Percentiles rank a stretch among this genome's conserved stretches.
Evolutionary conservation across 2,329 filamentous ascomycete genomes (phyloP).

Genomic region (Sarocladium strictum): DNA sequence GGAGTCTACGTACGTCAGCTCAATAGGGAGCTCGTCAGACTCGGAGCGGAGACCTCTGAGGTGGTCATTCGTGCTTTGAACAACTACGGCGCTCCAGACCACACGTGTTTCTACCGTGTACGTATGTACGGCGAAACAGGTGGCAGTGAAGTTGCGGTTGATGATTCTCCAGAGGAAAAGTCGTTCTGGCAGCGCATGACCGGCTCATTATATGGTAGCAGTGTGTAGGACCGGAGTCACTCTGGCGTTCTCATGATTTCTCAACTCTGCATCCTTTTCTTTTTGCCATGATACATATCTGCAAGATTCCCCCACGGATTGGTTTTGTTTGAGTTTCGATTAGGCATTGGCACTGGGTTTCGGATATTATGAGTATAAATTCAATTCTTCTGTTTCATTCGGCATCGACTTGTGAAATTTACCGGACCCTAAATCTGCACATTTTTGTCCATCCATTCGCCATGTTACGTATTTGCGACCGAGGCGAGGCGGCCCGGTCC

Average conservation of each 20-base stretch:
- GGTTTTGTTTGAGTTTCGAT: not conserved
- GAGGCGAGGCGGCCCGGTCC: too few relatives aligned
- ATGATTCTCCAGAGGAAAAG: not conserved
- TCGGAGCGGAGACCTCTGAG: slow-evolving; percentile 43
- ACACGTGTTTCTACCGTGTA: slow-evolving; percentile 63
- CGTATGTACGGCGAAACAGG: slow-evolving; percentile 42
- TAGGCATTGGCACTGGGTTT: not conserved
- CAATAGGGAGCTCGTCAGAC: slow-evolving; percentile 39
- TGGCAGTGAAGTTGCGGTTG: not conserved
- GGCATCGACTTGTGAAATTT: too few relatives aligned
- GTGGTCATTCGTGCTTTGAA: slow-evolving; percentile 49
- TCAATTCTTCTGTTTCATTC: too few relatives aligned
- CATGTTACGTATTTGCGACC: too few relatives aligned
- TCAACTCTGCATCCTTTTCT: not conserved
- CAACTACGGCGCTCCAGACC: slow-evolving; percentile 52
- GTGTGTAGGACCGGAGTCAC: not conserved
- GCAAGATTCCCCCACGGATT: not conserved
- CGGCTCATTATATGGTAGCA: not conserved
- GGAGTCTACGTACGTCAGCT: slow-evolving; percentile 48
- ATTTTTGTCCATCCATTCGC: too few relatives aligned
- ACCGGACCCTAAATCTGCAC: too few relatives aligned
- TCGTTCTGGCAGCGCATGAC: not conserved
- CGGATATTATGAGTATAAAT: too few relatives aligned
- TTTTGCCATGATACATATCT: not conserved
- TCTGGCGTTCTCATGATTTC: not conserved